Evolutionary conservation across 495 filamentous ascomycete genomes (phyloP).

Genomic region (Hyaloscypha variabilis): DNA sequence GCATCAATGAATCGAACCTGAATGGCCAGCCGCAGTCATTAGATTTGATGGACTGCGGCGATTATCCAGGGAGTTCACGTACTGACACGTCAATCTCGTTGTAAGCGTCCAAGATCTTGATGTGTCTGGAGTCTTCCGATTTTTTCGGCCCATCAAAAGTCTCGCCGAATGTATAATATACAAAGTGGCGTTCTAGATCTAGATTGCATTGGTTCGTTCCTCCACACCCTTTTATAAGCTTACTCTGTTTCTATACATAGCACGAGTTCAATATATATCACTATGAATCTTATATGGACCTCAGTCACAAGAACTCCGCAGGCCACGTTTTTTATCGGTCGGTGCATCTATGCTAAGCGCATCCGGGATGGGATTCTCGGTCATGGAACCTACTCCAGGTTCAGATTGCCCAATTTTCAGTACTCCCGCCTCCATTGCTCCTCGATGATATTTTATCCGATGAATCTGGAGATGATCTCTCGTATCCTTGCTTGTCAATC

Average conservation of each 20-base stretch:
- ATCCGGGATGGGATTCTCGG: constrained; percentile 1
- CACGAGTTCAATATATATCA: constrained; percentile 17
- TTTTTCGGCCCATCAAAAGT: too few relatives aligned
- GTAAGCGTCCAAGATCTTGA: background rate
- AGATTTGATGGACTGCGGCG: background rate
- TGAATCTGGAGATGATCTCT: constrained; percentile 13
- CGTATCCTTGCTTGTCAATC: constrained; percentile 23
- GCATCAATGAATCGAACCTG: background rate
- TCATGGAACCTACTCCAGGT: background rate
- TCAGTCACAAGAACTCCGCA: constrained; percentile 24
- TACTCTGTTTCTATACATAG: constrained; percentile 28
- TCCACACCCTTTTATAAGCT: constrained; percentile 19
- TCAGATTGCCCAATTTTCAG: constrained; percentile 3
- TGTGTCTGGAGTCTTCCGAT: background rate
- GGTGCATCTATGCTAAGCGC: background rate
- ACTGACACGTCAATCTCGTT: background rate
- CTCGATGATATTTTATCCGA: constrained; percentile 29
- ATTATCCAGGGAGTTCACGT: background rate
- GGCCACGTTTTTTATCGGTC: constrained; percentile 24
- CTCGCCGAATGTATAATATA: constrained; percentile 6
- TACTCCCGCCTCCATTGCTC: background rate
- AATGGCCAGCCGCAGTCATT: background rate
- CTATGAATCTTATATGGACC: constrained; percentile 21
- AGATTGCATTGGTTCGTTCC: constrained; percentile 4
- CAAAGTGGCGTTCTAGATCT: constrained; percentile 15